Base-by-base conservation (phyloP, 768 basidiomycete genomes). In the Suillus cothurnatus region DNA sequence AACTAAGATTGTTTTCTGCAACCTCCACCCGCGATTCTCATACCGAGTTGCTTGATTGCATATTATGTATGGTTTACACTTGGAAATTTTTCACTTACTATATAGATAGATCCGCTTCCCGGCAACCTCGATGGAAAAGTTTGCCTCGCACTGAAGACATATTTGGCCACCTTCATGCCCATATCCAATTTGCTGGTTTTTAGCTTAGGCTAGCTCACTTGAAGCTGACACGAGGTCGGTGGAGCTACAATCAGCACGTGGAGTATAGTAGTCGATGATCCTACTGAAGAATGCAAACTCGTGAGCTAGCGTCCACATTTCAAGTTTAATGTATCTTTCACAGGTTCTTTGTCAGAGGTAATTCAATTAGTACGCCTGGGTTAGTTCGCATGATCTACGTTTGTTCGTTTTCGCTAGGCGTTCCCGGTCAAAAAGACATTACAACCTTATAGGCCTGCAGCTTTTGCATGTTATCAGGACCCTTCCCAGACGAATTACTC, bases 81-180 rank as follows among this genome's bases (percentile, higher is more conserved):
- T n/a, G 53, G 53, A 55, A 32, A n/a, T 14, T 55, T 55, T 55
- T 55, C 53, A 34, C 53, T 34, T 34, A 34, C 53, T 12, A n/a
- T n/a, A n/a, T 47, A 47, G 45, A 47, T 19, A 26, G 23, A 14
- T 53, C 31, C 21, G 21, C 31, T 31, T 53, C 31, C 52, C 2
- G 17, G 26, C 15, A 50, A 28, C 26, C 50, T 15, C 17, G 15
- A 28, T 23, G 6, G 5, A 50, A 28, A 50, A 15, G 49, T 17
- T 15, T 14, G 12, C 14, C 50, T 53, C 28, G 28, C 19, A 31
- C 17, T 19, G 8, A 17, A 9, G 28, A 53, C 52, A 28, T 31
- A 53, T 11, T 52, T 31, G 49, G 49, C 15, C 6, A 1, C 14
- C 14, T 23, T 50, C 34, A 34, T 34, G 8, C 17, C 50, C 50